Evolutionary conservation across 1,139 yeast genomes (phyloP).

Genomic region (Taiozyma sp.): DNA sequence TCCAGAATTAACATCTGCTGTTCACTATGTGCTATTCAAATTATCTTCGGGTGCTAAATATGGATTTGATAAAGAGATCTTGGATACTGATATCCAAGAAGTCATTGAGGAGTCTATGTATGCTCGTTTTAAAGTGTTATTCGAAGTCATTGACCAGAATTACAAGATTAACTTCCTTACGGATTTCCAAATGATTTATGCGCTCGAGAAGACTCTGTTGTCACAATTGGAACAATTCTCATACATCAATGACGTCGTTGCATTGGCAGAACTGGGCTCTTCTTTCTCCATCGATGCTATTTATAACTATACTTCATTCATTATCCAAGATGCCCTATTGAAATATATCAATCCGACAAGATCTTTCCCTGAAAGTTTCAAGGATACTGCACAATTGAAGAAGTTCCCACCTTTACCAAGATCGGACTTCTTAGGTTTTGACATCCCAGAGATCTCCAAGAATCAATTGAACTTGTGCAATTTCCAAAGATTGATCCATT

Average conservation of each 20-base stretch:
- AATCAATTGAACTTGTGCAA: slow-evolving; percentile 14
- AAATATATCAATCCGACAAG: slow-evolving; percentile 11
- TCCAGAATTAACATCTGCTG: not conserved
- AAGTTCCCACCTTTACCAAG: slow-evolving; percentile 23
- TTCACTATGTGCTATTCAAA: not conserved
- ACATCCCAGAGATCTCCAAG: slow-evolving; percentile 3
- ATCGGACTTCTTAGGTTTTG: slow-evolving; percentile 17
- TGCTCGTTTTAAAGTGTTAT: slow-evolving; percentile 18
- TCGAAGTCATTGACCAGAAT: slow-evolving; percentile 24
- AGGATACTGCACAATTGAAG: slow-evolving; percentile 7
- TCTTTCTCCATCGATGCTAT: slow-evolving; percentile 24
- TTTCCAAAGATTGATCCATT: slow-evolving; percentile 8
- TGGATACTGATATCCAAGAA: slow-evolving; percentile 9
- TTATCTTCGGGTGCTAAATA: not conserved
- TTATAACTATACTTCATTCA: slow-evolving; percentile 12
- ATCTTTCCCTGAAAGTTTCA: slow-evolving; percentile 9
- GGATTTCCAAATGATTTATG: slow-evolving; percentile 14
- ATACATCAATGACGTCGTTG: slow-evolving; percentile 9
- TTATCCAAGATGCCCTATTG: slow-evolving; percentile 12
- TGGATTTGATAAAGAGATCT: slow-evolving; percentile 1
- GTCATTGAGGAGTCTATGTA: slow-evolving; percentile 12
- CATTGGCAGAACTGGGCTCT: slow-evolving; percentile 19
- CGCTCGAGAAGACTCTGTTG: slow-evolving; percentile 12
- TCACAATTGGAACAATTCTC: slow-evolving; percentile 13
- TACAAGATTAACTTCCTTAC: slow-evolving; percentile 11